These are phyloP conservation scores for Trametes elegans DNA, from an alignment of 768 basidiomycete species.

Conservation along the genomic window DNA sequence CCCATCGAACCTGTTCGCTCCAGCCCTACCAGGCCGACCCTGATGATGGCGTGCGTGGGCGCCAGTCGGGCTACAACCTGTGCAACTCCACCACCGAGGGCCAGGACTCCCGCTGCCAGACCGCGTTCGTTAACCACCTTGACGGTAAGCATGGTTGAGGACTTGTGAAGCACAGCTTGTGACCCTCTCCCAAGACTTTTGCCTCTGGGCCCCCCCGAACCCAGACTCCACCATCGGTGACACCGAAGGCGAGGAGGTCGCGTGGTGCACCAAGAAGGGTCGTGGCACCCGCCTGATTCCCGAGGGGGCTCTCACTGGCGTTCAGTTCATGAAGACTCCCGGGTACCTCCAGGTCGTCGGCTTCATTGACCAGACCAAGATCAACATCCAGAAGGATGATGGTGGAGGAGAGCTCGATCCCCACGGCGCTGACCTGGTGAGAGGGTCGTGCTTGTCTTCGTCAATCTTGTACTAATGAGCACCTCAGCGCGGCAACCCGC, in stretches of 20 bases:
- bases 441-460: conserved; percentile 13
- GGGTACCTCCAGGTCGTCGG: conserved; percentile 63
- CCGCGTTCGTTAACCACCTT: conserved; percentile 59
- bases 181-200: conserved; percentile 52
- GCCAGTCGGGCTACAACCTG: conserved; percentile 62
- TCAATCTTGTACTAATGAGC: background rate
- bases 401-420: conserved; percentile 78
- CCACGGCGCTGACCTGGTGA: conserved; percentile 63
- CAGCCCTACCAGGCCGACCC: conserved; percentile 54
- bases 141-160: no score
- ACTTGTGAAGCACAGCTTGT: no score
- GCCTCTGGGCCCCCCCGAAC: conserved; percentile 59
- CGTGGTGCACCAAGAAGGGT: conserved; percentile 73
- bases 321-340: conserved; percentile 60
- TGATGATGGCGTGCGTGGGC: conserved; percentile 43
- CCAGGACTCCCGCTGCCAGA: conserved; percentile 68
- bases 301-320: conserved; percentile 56
- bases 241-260: conserved; percentile 68
- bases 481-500: conserved; percentile 71
- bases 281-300: conserved; percentile 76
- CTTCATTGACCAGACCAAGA: conserved; percentile 55
- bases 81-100: conserved; percentile 68
- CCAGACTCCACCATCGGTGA: conserved; percentile 56
- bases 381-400: conserved; percentile 54
- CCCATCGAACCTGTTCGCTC: background rate